Conservation (phyloP, 1,139 yeast species). For the Maudiozyma humilis region DNA sequence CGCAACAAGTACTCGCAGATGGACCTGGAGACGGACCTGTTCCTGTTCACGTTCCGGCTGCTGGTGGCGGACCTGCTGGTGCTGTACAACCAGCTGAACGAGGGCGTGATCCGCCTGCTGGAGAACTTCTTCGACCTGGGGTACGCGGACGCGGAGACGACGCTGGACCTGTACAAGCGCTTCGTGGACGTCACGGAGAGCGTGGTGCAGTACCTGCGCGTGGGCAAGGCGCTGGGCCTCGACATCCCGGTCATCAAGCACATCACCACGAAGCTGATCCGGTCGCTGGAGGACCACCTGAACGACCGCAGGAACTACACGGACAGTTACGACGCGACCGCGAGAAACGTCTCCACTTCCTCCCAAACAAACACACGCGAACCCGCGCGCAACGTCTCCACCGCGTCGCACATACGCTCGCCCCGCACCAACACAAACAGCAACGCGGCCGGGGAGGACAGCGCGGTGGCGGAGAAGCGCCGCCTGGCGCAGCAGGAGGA, state of each 20-base stretch:
- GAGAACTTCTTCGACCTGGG: constrained; percentile 95
- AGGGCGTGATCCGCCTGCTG: constrained; percentile 85
- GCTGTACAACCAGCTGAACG: constrained; percentile 81
- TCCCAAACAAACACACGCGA: no score
- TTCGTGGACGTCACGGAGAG: constrained; percentile 82
- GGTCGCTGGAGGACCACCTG: constrained; percentile 79
- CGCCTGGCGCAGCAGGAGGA: no score
- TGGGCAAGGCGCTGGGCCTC: constrained; percentile 84
- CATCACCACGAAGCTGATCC: constrained; percentile 89
- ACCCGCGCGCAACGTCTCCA: no score
- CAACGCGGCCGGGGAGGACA: no score
- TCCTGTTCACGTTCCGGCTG: constrained; percentile 76
- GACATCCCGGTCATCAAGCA: constrained; percentile 94
- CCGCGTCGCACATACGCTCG: no score
- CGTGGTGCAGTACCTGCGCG: constrained; percentile 78
- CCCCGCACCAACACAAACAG: no score
- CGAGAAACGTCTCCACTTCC: no score
- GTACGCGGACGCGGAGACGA: constrained; percentile 75
- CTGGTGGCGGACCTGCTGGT: constrained; percentile 79
- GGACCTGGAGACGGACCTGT: constrained; percentile 67
- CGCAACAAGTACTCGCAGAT: constrained; percentile 66
- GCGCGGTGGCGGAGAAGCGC: no score
- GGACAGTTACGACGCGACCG: no score
- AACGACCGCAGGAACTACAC: constrained; percentile 15
- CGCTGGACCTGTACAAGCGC: constrained; percentile 70